Evolutionary conservation across 371 early-diverging fungal genomes (phyloP), one percentile per base, ranked within the genome.

Genomic region (Conidiobolus coronatus): DNA sequence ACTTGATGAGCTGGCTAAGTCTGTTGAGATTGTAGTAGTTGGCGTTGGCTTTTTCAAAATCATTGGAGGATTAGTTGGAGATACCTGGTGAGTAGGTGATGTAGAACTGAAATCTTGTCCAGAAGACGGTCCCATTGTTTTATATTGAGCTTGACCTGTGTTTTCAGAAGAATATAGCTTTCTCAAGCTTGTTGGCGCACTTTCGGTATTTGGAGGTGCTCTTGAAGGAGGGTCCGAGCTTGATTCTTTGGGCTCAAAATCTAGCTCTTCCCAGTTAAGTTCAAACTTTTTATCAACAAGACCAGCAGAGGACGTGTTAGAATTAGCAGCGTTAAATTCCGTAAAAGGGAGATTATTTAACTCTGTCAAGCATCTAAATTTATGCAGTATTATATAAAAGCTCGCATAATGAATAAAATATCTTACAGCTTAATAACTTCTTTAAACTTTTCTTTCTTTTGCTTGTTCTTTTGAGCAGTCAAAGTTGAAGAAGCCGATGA

Each of bases 351-450:
- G 9, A n/a, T 14, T 40, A 29, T 47, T 47, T n/a, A 47, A 24
- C n/a, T 47, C 48, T 13, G 14, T 37, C 9, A 47, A 37, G 24
- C 48, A 47, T 14, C 48, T 45, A 20, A 29, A 21, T 24, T 24
- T 12, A 42, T 24, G 4, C 13, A 29, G 2, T 13, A 42, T 42
- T 42, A 24, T 11, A 22, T 22, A 18, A 6, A 42, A 20, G 3
- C 11, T n/a, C 17, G 3, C 3, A 13, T 12, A 22, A 23, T n/a
- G 13, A 22, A 17, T 23, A 47, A 13, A 24, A 29, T 7, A 29
- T 23, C 3, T 40, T 39, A 47, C 48, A 37, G 11, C 5, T 47
- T 47, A n/a, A 47, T 17, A 38, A 47, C 20, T 47, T 47, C 40
- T 15, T 22, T 36, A 18, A 36, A 47, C 36, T 47, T 47, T 37